These are phyloP conservation scores for Trichoderma arundinaceum DNA, from an alignment of 2,329 filamentous ascomycete genomes.

Conservation along the genomic window DNA sequence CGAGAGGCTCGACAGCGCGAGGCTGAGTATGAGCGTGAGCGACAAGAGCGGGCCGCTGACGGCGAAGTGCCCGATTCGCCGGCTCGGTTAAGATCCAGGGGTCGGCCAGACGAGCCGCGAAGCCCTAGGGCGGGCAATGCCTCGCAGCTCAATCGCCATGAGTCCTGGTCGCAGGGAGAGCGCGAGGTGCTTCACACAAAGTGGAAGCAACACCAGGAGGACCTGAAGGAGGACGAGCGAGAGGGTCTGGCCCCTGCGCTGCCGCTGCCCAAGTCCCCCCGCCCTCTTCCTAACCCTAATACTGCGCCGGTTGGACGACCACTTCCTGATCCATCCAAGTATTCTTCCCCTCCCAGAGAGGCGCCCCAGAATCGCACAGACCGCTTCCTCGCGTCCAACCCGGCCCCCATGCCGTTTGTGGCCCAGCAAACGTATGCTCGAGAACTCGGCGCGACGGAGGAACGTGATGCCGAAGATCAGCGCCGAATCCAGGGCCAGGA, in stretches of 20 bases:
- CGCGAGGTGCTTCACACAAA: conserved; percentile 66
- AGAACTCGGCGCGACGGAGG: conserved; percentile 61
- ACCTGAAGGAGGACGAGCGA: conserved; percentile 40
- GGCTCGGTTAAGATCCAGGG: conserved; percentile 29
- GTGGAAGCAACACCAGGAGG: conserved; percentile 52
- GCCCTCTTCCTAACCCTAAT: conserved; percentile 52
- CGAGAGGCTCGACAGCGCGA: conserved; percentile 71
- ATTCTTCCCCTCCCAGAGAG: conserved; percentile 37
- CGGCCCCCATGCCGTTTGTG: conserved; percentile 51
- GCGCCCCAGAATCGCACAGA: conserved; percentile 57
- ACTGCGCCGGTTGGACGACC: conserved; percentile 53
- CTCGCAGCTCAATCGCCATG: conserved; percentile 53
- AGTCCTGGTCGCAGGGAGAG: conserved; percentile 70
- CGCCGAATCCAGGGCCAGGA: conserved; percentile 63
- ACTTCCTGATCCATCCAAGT: conserved; percentile 56
- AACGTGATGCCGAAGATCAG: conserved; percentile 67
- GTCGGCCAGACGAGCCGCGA: conserved; percentile 34
- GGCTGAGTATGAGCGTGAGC: conserved; percentile 64
- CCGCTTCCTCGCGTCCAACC: conserved; percentile 61
- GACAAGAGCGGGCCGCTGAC: conserved; percentile 57
- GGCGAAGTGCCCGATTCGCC: conserved; percentile 41
- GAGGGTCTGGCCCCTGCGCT: conserved; percentile 35
- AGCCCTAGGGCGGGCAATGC: conserved; percentile 20
- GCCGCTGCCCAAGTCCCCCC: conserved; percentile 42
- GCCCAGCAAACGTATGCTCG: conserved; percentile 59